Evolutionary conservation across 2,329 filamentous ascomycete species (phyloP).

Genomic region (Arthrobotrys sinensis): DNA sequence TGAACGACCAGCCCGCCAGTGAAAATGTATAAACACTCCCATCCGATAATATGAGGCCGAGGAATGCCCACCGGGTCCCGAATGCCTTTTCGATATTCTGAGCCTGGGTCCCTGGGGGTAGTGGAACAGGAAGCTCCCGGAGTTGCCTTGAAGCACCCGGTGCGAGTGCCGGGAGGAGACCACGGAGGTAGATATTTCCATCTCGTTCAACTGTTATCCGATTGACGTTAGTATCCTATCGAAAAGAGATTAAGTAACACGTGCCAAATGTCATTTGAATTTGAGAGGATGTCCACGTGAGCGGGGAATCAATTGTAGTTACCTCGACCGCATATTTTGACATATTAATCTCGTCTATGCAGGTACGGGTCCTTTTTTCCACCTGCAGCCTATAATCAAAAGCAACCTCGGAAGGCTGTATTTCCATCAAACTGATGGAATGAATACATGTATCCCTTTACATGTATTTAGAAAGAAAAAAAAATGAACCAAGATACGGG

Average conservation of each 20-base stretch:
- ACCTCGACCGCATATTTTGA: neutral
- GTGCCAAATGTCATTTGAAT: slow-evolving; percentile 5
- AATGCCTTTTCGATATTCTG: slow-evolving; percentile 33
- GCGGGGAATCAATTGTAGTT: slow-evolving; percentile 4
- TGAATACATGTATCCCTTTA: too few species aligned
- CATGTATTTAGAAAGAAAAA: neutral
- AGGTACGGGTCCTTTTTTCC: slow-evolving; percentile 10
- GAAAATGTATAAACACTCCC: slow-evolving; percentile 37
- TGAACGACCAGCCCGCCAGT: slow-evolving; percentile 24
- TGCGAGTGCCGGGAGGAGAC: slow-evolving; percentile 34
- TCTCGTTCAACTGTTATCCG: slow-evolving; percentile 48
- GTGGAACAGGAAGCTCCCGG: slow-evolving; percentile 32
- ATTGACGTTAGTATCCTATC: slow-evolving; percentile 31
- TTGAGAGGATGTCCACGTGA: neutral
- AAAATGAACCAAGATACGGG: neutral
- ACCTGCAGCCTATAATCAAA: slow-evolving; percentile 8
- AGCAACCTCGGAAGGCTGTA: neutral
- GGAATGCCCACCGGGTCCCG: slow-evolving; percentile 50
- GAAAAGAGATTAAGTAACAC: neutral
- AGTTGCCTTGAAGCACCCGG: neutral
- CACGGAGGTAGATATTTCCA: slow-evolving; percentile 36
- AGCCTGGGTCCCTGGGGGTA: slow-evolving; percentile 6
- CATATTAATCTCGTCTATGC: slow-evolving; percentile 20
- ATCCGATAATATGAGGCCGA: slow-evolving; percentile 34
- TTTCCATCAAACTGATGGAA: neutral